Conservation (phyloP, 495 filamentous ascomycete species). For the Hypoxylon lienhwacheense region DNA sequence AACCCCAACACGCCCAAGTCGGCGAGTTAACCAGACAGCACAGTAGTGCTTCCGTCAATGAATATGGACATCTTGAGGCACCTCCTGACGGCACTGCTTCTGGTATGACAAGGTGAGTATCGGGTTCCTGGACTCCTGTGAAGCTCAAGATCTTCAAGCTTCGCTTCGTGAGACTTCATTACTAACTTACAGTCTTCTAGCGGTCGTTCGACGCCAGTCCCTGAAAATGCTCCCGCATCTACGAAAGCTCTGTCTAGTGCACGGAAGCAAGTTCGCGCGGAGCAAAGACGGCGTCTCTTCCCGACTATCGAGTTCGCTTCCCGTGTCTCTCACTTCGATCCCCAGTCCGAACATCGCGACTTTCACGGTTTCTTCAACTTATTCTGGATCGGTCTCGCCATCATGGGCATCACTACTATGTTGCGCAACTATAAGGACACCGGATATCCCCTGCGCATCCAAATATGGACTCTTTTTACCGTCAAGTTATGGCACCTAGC, state of each 20-base stretch:
- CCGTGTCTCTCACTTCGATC: slow-evolving; percentile 96
- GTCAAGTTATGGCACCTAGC: slow-evolving; percentile 85
- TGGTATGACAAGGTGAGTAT: slow-evolving; percentile 45
- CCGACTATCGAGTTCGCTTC: slow-evolving; percentile 92
- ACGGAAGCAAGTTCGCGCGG: slow-evolving; percentile 80
- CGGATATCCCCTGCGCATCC: slow-evolving; percentile 76
- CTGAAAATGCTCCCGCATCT: slow-evolving; percentile 89
- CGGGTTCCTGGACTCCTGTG: background rate
- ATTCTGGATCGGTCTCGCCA: slow-evolving; percentile 94
- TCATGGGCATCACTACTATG: slow-evolving; percentile 93
- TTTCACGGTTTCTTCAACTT: slow-evolving; percentile 97
- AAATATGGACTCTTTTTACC: slow-evolving; percentile 85
- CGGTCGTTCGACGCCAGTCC: slow-evolving; percentile 84
- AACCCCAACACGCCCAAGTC: slow-evolving; percentile 48
- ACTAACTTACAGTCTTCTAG: slow-evolving; percentile 49
- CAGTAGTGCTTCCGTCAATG: slow-evolving; percentile 36
- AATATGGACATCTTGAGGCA: slow-evolving; percentile 37
- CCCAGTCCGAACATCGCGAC: slow-evolving; percentile 84
- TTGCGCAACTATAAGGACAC: slow-evolving; percentile 94
- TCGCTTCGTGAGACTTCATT: too few relatives aligned
- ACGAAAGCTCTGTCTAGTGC: slow-evolving; percentile 80
- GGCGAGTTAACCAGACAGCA: slow-evolving; percentile 40
- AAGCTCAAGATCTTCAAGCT: too few relatives aligned
- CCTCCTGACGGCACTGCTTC: slow-evolving; percentile 39
- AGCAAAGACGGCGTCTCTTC: slow-evolving; percentile 81